phyloP scores from a whole-genome alignment of 306 rosid genomes.

The Citrullus amarus region DNA sequence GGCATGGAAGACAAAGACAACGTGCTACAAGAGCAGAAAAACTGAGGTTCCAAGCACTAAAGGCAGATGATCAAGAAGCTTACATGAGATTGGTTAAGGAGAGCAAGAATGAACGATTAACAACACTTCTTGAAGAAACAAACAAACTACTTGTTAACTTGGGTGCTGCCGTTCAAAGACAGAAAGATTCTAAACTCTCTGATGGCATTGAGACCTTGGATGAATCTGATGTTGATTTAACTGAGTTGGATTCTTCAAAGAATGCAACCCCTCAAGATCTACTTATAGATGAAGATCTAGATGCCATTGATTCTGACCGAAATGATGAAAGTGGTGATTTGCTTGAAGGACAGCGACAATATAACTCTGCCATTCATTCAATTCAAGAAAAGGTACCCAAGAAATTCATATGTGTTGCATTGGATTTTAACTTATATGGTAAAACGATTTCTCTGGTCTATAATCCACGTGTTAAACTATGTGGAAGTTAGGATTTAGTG shows the following conservation, averaged over 20 bases:
- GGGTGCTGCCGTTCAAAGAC: constrained; percentile 99
- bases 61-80: constrained; percentile 99
- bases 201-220: constrained; percentile 72
- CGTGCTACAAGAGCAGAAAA: constrained; percentile 95
- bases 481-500: background rate
- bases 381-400: constrained; percentile 79
- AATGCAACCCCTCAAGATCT: constrained; percentile 48
- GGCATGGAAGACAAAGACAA: constrained; percentile 99
- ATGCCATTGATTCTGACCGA: constrained; percentile 55
- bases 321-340: constrained; percentile 73
- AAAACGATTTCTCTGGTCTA: background rate
- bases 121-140: constrained; percentile 92
- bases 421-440: background rate
- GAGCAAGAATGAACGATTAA: constrained; percentile 93
- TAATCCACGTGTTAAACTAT: background rate
- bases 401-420: background rate
- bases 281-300: constrained; percentile 61
- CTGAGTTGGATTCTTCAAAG: constrained; percentile 59
- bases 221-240: constrained; percentile 70
- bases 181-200: constrained; percentile 63
- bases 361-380: constrained; percentile 92
- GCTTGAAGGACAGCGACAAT: constrained; percentile 98
- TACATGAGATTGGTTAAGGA: constrained; percentile 99
- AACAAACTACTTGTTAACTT: constrained; percentile 87
- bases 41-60: constrained; percentile 95